phyloP scores from a whole-genome alignment of 495 filamentous ascomycete genomes.

The Neurospora hispaniola region DNA sequence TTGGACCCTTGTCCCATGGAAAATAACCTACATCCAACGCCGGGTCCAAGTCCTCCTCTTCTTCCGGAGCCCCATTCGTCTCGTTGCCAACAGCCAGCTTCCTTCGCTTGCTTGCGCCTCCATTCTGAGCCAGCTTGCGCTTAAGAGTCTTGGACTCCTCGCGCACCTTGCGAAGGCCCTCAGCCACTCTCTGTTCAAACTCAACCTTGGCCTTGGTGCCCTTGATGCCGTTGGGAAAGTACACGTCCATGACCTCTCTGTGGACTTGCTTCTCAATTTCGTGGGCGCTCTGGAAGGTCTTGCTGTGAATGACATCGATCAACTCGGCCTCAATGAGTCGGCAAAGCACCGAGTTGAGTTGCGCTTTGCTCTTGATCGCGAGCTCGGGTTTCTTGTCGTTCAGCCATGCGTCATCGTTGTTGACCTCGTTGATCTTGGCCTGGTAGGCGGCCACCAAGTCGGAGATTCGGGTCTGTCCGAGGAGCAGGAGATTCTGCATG shows the following conservation, averaged over 20 bases:
- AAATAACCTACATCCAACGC: constrained; percentile 24
- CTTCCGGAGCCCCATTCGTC: constrained; percentile 14
- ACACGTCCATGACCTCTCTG: constrained; percentile 31
- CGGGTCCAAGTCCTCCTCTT: constrained; percentile 31
- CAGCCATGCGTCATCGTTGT: constrained; percentile 7
- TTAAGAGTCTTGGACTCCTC: constrained; percentile 36
- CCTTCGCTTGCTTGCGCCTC: constrained; percentile 33
- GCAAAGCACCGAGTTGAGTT: constrained; percentile 30
- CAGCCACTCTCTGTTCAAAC: constrained; percentile 41
- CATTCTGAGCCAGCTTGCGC: constrained; percentile 35
- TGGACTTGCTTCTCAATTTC: constrained; percentile 29
- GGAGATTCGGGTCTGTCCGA: constrained; percentile 64
- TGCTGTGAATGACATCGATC: constrained; percentile 28
- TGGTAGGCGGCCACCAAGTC: constrained; percentile 49
- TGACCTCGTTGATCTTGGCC: constrained; percentile 23
- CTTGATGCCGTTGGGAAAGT: constrained; percentile 28
- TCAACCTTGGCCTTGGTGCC: constrained; percentile 49
- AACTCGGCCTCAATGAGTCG: constrained; percentile 36
- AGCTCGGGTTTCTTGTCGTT: constrained; percentile 12
- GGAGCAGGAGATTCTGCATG: constrained; percentile 59
- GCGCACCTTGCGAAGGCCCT: constrained; percentile 40
- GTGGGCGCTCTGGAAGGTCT: constrained; percentile 28
- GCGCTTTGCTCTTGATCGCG: constrained; percentile 20
- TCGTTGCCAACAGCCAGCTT: constrained; percentile 29
- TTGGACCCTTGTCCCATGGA: background rate